Conservation (phyloP, 2,329 filamentous ascomycete species). For the Penicillium expansum region DNA sequence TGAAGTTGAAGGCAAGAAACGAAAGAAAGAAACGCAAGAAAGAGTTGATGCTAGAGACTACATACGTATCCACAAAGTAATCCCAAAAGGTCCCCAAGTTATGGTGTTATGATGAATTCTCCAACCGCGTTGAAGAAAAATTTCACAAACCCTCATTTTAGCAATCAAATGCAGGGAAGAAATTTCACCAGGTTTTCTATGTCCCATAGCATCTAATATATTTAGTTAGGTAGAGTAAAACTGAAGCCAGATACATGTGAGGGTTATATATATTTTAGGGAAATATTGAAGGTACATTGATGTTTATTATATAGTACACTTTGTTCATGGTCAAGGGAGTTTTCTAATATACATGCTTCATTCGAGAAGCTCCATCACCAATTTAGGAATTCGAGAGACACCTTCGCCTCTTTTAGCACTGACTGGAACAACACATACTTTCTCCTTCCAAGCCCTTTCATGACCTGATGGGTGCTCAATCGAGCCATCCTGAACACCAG, state of each 20-base stretch:
- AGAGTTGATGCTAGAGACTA: neutral
- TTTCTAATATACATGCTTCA: constrained; percentile 20
- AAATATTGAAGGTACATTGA: neutral
- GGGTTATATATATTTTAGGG: neutral
- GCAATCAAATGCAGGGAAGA: neutral
- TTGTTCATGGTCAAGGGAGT: neutral
- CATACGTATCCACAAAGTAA: neutral
- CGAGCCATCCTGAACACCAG: constrained; percentile 59
- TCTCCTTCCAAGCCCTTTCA: constrained; percentile 60
- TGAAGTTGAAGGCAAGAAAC: neutral
- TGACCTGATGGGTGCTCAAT: constrained; percentile 72
- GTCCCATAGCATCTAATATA: neutral
- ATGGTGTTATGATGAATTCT: neutral
- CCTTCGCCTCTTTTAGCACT: constrained; percentile 88
- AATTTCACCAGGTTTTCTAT: neutral
- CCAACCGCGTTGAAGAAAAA: neutral
- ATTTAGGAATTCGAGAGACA: constrained; percentile 56
- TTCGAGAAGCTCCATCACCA: constrained; percentile 44
- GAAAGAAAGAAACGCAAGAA: neutral
- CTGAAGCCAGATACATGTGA: neutral
- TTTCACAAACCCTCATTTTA: neutral
- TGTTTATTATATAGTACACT: constrained; percentile 11
- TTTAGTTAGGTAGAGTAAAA: neutral
- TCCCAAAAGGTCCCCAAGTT: neutral
- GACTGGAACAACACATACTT: constrained; percentile 69